Base-by-base conservation (phyloP, 352 stramenopile genomes). In the Globisporangium rhizosaccharum region DNA sequence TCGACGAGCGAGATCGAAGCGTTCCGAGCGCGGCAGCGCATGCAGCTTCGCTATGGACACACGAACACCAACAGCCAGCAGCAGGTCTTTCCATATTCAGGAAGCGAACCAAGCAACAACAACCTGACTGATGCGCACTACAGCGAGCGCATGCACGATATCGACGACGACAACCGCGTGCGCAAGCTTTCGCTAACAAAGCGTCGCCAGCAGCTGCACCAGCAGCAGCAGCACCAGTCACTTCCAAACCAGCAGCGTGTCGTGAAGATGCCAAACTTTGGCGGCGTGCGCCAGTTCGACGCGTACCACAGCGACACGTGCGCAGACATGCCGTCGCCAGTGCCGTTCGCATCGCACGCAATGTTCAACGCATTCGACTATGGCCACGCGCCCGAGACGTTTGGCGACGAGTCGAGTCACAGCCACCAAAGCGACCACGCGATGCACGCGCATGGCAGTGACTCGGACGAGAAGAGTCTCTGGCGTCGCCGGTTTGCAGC, bases 361-460 rank as follows among this genome's bases (percentile, higher is more conserved):
- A 58, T 59, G 51, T 75, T 79, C 41, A 82, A 80, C 52, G 75
- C 75, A 20, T 82, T 85, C 57, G 72, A 82, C 64, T 80, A 78
- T 39, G 67, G 54, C 11, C 52, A 59, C 45, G 75, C 71, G 1
- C 73, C 73, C 5, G 73, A 85, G 59, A 61, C 64, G 39, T 82
- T 85, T 39, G 30, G 33, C 46, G 41, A 63, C 36, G 47, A 67
- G 36, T 26, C 14, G 6, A 55, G 17, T 25, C 37, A 11, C 33
- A 47, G 30, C 5, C 45, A 49, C 1, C 18, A 68, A 23, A 47
- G 8, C 49, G 60, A 8, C 50, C 46, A 30, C 23, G 66, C 36
- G 39, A 75, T 36, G 11, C 46, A 33, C 49, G 14, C 41, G 7
- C 12, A 48, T 17, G 25, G n/a, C 45, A 57, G 37, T 17, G 41